phyloP scores from a whole-genome alignment of 176 grass and related monocot genomes.

The Phragmites australis region DNA sequence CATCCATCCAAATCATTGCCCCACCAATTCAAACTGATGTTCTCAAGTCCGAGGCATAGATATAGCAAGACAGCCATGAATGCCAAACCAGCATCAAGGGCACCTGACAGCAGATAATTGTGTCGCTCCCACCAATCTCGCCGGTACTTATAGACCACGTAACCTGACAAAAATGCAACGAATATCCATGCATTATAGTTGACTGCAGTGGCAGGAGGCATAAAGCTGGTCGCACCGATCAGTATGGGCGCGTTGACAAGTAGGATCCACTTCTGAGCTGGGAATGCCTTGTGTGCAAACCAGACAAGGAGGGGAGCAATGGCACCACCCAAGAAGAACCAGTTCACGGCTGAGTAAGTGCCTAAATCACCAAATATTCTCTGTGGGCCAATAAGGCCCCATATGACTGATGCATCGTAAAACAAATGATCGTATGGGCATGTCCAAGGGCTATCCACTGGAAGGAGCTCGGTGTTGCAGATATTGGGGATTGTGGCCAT shows the following conservation, averaged over 20 bases:
- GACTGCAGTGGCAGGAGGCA: slow-evolving; percentile 87
- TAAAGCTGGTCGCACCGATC: slow-evolving; percentile 53
- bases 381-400: slow-evolving; percentile 85
- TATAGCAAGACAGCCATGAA: slow-evolving; percentile 93
- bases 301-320: slow-evolving; percentile 82
- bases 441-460: slow-evolving; percentile 79
- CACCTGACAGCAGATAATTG: slow-evolving; percentile 87
- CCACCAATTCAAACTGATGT: slow-evolving; percentile 75
- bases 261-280: slow-evolving; percentile 65
- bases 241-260: slow-evolving; percentile 85
- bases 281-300: slow-evolving; percentile 77
- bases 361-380: slow-evolving; percentile 88
- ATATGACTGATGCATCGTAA: slow-evolving; percentile 93
- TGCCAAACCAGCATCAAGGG: slow-evolving; percentile 84
- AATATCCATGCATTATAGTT: slow-evolving; percentile 87
- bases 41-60: slow-evolving; percentile 73
- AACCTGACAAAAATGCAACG: slow-evolving; percentile 84
- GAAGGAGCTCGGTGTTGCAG: slow-evolving; percentile 68
- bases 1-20: slow-evolving; percentile 93
- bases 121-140: slow-evolving; percentile 90
- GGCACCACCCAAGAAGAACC: slow-evolving; percentile 91
- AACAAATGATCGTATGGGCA: slow-evolving; percentile 85
- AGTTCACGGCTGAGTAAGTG: slow-evolving; percentile 79
- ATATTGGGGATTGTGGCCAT: slow-evolving; percentile 85
- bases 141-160: slow-evolving; percentile 75